Evolutionary conservation across 2,329 filamentous ascomycete species (phyloP), one percentile per base, ranked within the genome.

Genomic region (Phaeomoniella chlamydospora): DNA sequence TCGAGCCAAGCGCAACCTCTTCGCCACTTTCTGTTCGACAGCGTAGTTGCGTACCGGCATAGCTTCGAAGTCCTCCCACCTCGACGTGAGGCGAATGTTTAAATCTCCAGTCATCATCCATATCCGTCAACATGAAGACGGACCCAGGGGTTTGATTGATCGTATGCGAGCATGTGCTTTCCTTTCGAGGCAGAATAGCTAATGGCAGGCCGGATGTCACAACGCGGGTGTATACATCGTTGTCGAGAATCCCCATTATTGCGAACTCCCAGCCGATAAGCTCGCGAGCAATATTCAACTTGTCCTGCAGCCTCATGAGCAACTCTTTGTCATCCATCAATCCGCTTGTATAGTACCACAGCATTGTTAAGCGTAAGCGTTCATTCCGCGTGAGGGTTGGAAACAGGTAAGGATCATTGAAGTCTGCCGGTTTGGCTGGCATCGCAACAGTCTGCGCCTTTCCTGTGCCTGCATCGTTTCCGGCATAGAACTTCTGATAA

Each of bases 101-200:
- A 30, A 65, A 67, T 3, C 63, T 52, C 63, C 62, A 67, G 35
- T 66, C 63, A 3, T 54, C 43, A 4, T 49, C 42, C 55, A 65
- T 60, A 31, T 64, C 54, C 0, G 56, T 55, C 0, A 66, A 26
- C 13, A 56, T 49, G 34, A 66, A 65, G 0, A 65, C 53, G 2
- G 45, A 53, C 52, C 52, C 51, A 4, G 45, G 41, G 3, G 42
- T 46, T 35, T 57, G 50, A 4, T 55, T 59, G 18, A 65, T 52
- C 0, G 61, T 65, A 26, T 67, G 63, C 0, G 62, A 54, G 43
- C 63, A 67, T 0, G 58, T 53, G 9, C 55, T 61, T 41, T 67
- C 63, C 5, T 62, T 55, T 4, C 63, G 58, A 0, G 64, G 63
- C 3, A 67, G 41, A 5, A 62, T 50, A 12, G 53, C 58, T 1